phyloP scores from a whole-genome alignment of 495 filamentous ascomycete genomes.

The Penicillium chermesinum region DNA sequence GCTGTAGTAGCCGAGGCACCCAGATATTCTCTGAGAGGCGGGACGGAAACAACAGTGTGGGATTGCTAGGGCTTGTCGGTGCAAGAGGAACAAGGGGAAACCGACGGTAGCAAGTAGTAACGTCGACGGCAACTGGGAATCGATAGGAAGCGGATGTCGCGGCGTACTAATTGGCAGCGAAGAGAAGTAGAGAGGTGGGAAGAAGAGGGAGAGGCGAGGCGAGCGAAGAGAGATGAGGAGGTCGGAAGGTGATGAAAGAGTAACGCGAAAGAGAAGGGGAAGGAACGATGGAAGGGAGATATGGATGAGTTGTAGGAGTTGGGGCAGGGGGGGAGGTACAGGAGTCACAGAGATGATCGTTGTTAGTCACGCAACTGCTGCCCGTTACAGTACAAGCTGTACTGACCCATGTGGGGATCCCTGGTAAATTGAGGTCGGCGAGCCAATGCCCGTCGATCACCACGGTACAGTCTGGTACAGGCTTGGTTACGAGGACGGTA shows the following conservation, averaged over 20 bases:
- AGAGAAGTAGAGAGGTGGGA: constrained; percentile 3
- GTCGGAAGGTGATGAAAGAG: constrained; percentile 10
- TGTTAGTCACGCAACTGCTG: not conserved
- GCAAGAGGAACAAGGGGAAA: not conserved
- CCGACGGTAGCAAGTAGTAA: not conserved
- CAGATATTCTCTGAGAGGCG: not conserved
- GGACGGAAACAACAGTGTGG: not conserved
- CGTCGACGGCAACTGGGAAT: constrained; percentile 2
- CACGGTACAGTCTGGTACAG: too few relatives aligned
- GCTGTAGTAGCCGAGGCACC: not conserved
- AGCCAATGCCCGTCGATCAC: not conserved
- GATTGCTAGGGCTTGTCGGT: not conserved
- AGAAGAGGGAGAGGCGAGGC: constrained; percentile 20
- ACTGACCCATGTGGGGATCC: not conserved
- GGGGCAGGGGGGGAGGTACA: constrained; percentile 8
- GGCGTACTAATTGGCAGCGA: constrained; percentile 3
- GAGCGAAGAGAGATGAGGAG: constrained; percentile 20
- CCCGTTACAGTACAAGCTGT: not conserved
- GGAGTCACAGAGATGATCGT: constrained; percentile 3
- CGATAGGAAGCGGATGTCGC: constrained; percentile 9
- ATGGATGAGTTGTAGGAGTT: constrained; percentile 32
- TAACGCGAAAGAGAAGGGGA: constrained; percentile 10
- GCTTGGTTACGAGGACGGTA: too few relatives aligned
- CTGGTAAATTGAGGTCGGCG: not conserved
- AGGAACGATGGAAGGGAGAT: constrained; percentile 22